Base-by-base conservation (phyloP, 768 basidiomycete species). In the Boletellus ananas region DNA sequence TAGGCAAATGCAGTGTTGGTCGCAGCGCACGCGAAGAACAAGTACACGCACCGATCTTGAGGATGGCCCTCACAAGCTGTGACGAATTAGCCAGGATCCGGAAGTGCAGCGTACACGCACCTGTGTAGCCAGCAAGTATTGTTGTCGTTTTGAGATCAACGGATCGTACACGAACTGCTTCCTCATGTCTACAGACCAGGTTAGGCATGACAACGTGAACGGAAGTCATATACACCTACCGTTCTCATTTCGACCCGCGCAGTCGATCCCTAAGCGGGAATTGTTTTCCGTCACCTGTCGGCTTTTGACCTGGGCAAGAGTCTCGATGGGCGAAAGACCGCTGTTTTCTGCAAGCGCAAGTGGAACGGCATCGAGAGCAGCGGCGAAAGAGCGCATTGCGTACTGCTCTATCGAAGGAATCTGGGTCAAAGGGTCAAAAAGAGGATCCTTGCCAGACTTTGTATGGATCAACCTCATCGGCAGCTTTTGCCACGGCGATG, bases 401-500 rank as follows among this genome's bases (percentile, higher is more conserved):
- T 99, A 99, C 75, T 99, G 96, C 72, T 99, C 96, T 62, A 99
- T 97, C 25, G 92, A 80, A 1, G 96, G 87, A 57, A 96, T 95
- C 90, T 94, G 49, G 13, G 21, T 38, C 16, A 42, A 33, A 40
- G 18, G 23, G 37, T 47, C 34, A 57, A 36, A 29, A n/a, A 21
- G 34, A 9, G 11, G 23, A 36, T 14, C 8, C n/a, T 7, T 3
- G 10, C 33, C 20, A 35, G n/a, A 44, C 17, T 2, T 36, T 38
- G 51, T 31, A 33, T 38, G 13, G 14, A 60, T 73, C 17, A 41
- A 90, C 91, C 72, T 96, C 86, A 68, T 99, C 96, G 8, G 96
- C 96, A 37, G 91, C 93, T 65, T 93, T 90, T 50, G 87, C 76
- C 2, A 99, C 94, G 17, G 96, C 93, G 52, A 98, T 80, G 20